Conservation (phyloP, 2,329 filamentous ascomycete species). For the Paecilomyces variotii region DNA sequence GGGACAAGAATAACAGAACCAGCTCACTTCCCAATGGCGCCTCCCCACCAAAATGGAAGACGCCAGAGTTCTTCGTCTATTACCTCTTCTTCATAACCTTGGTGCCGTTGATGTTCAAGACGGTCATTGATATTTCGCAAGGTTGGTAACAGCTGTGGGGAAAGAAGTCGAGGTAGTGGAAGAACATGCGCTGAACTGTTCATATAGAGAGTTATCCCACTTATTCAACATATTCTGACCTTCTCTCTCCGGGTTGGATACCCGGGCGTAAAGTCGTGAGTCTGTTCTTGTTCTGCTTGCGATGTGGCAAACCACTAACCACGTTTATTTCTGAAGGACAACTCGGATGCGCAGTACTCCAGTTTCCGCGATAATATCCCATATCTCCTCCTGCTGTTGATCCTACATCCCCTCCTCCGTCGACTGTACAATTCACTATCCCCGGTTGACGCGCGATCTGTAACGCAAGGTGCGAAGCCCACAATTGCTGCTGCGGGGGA, state of each 20-base stretch:
- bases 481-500: slow-evolving; percentile 37
- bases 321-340: slow-evolving; percentile 52
- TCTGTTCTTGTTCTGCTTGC: slow-evolving; percentile 6
- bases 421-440: slow-evolving; percentile 57
- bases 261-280: slow-evolving; percentile 79
- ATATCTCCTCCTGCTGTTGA: slow-evolving; percentile 63
- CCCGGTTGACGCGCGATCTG: slow-evolving; percentile 12
- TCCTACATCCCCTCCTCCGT: slow-evolving; percentile 72
- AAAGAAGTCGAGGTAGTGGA: background rate
- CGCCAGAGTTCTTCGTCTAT: slow-evolving; percentile 79
- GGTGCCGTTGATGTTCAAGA: slow-evolving; percentile 84
- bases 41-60: slow-evolving; percentile 69
- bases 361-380: slow-evolving; percentile 81
- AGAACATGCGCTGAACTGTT: background rate
- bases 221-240: slow-evolving; percentile 63
- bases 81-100: slow-evolving; percentile 56
- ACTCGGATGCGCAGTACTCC: slow-evolving; percentile 80
- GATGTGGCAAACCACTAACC: background rate
- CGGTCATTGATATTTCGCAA: slow-evolving; percentile 77
- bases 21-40: slow-evolving; percentile 39
- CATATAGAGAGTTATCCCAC: slow-evolving; percentile 66
- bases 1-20: slow-evolving; percentile 25
- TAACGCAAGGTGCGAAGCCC: slow-evolving; percentile 3
- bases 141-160: slow-evolving; percentile 43
- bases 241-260: slow-evolving; percentile 80